Evolutionary conservation across 371 early-diverging fungal genomes (phyloP), one percentile per base, ranked within the genome.

Genomic region (Smittium culicis): DNA sequence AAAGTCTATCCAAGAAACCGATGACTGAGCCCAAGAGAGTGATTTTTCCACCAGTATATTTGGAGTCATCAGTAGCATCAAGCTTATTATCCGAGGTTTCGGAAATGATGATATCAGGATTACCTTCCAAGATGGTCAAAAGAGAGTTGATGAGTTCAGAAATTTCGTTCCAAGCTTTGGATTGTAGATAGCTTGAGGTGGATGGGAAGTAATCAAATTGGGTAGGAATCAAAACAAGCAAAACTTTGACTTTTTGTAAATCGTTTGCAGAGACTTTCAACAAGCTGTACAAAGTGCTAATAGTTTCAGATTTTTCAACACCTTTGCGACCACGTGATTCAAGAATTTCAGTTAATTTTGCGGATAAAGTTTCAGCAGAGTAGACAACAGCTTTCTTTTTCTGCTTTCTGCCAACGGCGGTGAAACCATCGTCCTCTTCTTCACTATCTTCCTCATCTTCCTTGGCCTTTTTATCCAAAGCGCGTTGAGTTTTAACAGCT

Each of bases 301-400:
- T 83, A 74, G 89, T 88, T 65, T 83, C 88, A 54, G 80, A 74
- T 73, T 90, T 90, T 78, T 95, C 89, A 54, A 94, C 93, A 80
- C 88, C 86, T 92, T 91, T 92, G 80, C 93, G 93, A 69, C 98
- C 98, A 71, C 97, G 89, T 58, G 89, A 86, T 58, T 87, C 87
- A 61, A 86, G 68, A 45, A 95, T 79, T 74, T 91, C 92, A 66
- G 77, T 75, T 56, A 98, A 81, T 71, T 85, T 83, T 76, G 87
- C 85, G 79, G 88, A 88, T 61, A 98, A 73, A 71, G 85, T 86
- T 45, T 89, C 92, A n/a, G 82, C 70, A 32, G 81, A 85, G 45
- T 82, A 70, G 63, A 79, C 83, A 34, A 84, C 77, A 62, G 69
- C 79, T 65, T 76, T 65, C 17, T 56, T 71, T 81, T 90, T 91